Conservation (phyloP, 2,329 filamentous ascomycete genomes). For the Venturia effusa region DNA sequence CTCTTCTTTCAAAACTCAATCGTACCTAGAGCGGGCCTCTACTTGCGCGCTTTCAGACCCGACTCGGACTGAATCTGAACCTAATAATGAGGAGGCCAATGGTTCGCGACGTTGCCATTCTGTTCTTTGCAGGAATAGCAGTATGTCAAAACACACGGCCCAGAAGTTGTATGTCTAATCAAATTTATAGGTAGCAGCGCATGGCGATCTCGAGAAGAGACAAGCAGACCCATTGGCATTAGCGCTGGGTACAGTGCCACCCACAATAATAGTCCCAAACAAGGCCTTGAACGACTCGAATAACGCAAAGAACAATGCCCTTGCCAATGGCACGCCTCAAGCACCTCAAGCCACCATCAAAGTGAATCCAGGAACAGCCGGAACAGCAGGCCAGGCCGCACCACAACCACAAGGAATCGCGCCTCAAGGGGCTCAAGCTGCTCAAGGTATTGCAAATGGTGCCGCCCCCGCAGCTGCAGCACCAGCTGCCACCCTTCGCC, state of each 20-base stretch:
- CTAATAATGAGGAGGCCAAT: conserved; percentile 5
- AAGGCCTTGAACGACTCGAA: background rate
- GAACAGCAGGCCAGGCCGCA: background rate
- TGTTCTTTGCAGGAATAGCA: background rate
- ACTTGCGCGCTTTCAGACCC: background rate
- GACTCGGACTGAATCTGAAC: background rate
- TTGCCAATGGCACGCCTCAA: background rate
- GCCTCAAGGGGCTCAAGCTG: conserved; percentile 5
- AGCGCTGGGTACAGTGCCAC: background rate
- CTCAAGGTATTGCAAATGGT: conserved; percentile 4
- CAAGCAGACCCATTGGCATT: background rate
- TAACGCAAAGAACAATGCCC: background rate
- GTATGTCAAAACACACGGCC: background rate
- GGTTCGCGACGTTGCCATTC: background rate
- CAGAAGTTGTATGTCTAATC: background rate
- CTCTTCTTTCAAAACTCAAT: background rate
- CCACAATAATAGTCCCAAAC: background rate
- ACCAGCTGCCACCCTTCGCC: background rate
- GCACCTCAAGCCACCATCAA: background rate
- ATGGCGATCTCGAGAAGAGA: background rate
- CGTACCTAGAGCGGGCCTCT: conserved; percentile 7
- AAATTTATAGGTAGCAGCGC: background rate
- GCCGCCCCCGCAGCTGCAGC: background rate
- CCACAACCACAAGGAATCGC: background rate
- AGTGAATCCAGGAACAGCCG: conserved; percentile 1